Percentiles rank a stretch among this genome's conserved stretches.
phyloP scores from a whole-genome alignment of 179 eudicot species.

The Beta lomatogona region DNA sequence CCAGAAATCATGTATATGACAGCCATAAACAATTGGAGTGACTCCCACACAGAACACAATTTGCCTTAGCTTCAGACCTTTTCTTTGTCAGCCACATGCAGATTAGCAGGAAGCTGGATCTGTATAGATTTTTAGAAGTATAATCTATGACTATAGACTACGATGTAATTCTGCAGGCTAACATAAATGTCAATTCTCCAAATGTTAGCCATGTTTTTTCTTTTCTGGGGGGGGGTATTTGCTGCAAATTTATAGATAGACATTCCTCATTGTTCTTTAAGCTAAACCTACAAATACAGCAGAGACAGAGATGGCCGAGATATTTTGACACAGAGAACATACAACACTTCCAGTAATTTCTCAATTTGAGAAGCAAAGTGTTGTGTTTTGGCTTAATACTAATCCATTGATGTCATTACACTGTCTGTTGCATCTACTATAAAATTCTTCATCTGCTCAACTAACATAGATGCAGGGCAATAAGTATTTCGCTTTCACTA shows the following conservation, averaged over 20 bases:
- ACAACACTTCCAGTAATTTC: background rate
- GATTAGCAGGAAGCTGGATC: background rate
- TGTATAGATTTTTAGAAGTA: background rate
- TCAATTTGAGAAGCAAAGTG: background rate
- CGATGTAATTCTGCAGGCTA: background rate
- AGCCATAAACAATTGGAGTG: background rate
- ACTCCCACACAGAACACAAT: background rate
- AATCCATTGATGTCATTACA: background rate
- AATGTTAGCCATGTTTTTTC: background rate
- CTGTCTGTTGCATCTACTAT: background rate
- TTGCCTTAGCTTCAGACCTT: background rate
- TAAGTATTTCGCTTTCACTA: too few species aligned
- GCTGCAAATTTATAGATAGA: background rate
- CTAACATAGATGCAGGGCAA: background rate
- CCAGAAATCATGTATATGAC: background rate
- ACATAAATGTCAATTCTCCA: background rate
- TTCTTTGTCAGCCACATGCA: background rate
- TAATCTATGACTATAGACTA: background rate
- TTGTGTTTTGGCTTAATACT: too few species aligned
- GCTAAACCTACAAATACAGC: background rate
- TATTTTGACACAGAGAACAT: background rate
- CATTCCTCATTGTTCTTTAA: background rate
- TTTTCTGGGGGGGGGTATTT: too few species aligned
- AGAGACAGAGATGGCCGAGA: background rate
- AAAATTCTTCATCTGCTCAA: background rate